phyloP scores from a whole-genome alignment of 805 yeast genomes.

The Saccharomycopsis schoenii region DNA sequence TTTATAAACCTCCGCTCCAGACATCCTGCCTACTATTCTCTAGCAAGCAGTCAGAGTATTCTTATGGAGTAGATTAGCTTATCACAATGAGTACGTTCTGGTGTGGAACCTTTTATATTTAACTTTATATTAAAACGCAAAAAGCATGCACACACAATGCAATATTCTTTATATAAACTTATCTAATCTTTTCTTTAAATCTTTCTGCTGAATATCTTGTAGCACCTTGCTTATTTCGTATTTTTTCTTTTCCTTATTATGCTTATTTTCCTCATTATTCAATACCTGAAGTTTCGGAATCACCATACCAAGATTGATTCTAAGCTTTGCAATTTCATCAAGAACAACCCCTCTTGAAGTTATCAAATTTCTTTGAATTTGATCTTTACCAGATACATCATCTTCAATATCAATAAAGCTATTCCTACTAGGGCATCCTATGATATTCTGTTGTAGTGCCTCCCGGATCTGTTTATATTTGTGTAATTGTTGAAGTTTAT shows the following conservation, averaged over 20 bases:
- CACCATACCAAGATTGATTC: conserved; percentile 7
- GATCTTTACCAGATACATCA: not conserved
- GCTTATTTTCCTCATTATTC: not conserved
- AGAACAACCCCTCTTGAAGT: conserved; percentile 9
- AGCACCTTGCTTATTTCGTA: not conserved
- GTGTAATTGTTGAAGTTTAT: not conserved
- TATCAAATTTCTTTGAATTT: conserved; percentile 9
- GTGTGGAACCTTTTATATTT: not conserved
- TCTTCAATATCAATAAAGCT: not conserved
- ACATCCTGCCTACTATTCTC: not conserved
- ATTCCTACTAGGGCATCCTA: not conserved
- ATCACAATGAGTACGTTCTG: no score
- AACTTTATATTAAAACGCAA: no score
- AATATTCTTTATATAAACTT: not conserved
- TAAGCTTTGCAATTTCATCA: conserved; percentile 12
- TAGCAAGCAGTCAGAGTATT: no score
- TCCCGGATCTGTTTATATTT: conserved; percentile 1
- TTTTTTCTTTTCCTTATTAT: not conserved
- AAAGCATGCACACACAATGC: no score
- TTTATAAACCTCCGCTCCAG: not conserved
- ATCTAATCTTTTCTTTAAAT: not conserved
- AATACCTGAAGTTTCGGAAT: not conserved
- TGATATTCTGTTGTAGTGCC: not conserved
- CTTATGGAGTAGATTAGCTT: no score
- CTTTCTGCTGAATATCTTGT: not conserved